Base-by-base conservation (phyloP, 1,284 basidiomycete genomes). In the Tilletia indica region DNA sequence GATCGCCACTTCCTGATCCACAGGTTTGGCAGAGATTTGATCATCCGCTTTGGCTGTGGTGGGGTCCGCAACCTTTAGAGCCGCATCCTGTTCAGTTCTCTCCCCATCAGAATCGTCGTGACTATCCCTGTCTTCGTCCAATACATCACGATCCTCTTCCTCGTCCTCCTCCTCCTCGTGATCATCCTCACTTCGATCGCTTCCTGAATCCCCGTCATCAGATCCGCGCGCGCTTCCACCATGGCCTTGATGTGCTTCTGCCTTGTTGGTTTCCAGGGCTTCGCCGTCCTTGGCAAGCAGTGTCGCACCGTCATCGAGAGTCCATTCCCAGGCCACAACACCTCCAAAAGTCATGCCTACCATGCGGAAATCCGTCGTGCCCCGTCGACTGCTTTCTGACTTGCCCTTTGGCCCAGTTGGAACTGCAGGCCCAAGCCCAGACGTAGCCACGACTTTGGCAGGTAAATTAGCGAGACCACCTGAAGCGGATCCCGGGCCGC, bases 371-470 rank as follows among this genome's bases (percentile, higher is more conserved):
- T 64, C 61, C 12, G 34, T 38, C 36, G 61, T 64, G n/a, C 61
- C 38, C 34, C 61, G 61, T 16, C 36, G 31, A 38, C 39, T 64
- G 4, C 16, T 42, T 6, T 64, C 61, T 2, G 36, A 34, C 34
- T 64, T 64, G 34, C 12, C 34, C 16, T 64, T 64, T 25, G 61
- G 61, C 16, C 61, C 61, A 9, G 61, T 64, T 14, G 61, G 61
- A 14, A 64, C 61, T 25, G 34, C 36, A 21, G 56, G 3, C 5
- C 25, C 34, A 31, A 34, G 21, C 21, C 34, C 34, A 14, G 25
- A 21, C 3, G n/a, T 25, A 31, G 56, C 34, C 12, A 14, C 25
- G 56, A 25, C 34, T 34, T 58, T 58, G 4, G 56, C 56, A 31
- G 56, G 56, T 14, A 58, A 25, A 4, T 2, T 34, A 38, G 61